Conservation (phyloP, 2,329 filamentous ascomycete species). For the Calycina marina region DNA sequence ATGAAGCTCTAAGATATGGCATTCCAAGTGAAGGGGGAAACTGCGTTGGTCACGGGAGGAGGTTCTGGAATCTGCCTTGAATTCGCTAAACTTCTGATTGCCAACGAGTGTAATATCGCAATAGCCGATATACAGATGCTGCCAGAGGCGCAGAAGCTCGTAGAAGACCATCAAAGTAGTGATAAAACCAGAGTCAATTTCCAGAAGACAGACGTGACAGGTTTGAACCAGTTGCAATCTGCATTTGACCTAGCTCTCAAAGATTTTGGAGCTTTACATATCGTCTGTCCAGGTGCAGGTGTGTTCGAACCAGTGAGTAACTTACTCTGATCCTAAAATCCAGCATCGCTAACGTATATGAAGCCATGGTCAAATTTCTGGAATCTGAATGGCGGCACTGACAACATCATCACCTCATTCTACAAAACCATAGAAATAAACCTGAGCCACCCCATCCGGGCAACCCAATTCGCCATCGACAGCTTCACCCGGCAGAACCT, state of each 20-base stretch:
- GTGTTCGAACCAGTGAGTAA: conserved; percentile 32
- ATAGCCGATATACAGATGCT: conserved; percentile 28
- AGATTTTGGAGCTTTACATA: conserved; percentile 23
- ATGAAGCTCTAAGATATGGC: neutral
- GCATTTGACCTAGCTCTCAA: conserved; percentile 23
- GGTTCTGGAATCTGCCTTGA: conserved; percentile 26
- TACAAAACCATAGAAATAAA: conserved; percentile 34
- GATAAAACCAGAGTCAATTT: conserved; percentile 23
- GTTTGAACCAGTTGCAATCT: conserved; percentile 25
- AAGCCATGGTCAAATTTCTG: conserved; percentile 28
- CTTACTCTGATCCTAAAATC: neutral
- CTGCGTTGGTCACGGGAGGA: conserved; percentile 14
- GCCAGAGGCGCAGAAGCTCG: conserved; percentile 22
- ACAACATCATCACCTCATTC: conserved; percentile 22
- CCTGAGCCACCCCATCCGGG: conserved; percentile 34
- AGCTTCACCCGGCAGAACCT: conserved; percentile 24
- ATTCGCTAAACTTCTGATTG: conserved; percentile 28
- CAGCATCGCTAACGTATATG: neutral
- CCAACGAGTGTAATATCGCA: conserved; percentile 28
- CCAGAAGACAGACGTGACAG: conserved; percentile 30
- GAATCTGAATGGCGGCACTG: conserved; percentile 24
- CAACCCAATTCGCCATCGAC: conserved; percentile 33
- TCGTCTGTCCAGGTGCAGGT: conserved; percentile 32
- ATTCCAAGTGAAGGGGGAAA: conserved; percentile 5
- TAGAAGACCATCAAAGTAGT: conserved; percentile 15